Base-by-base conservation (phyloP, 495 filamentous ascomycete genomes). In the Lophiotrema nucula region DNA sequence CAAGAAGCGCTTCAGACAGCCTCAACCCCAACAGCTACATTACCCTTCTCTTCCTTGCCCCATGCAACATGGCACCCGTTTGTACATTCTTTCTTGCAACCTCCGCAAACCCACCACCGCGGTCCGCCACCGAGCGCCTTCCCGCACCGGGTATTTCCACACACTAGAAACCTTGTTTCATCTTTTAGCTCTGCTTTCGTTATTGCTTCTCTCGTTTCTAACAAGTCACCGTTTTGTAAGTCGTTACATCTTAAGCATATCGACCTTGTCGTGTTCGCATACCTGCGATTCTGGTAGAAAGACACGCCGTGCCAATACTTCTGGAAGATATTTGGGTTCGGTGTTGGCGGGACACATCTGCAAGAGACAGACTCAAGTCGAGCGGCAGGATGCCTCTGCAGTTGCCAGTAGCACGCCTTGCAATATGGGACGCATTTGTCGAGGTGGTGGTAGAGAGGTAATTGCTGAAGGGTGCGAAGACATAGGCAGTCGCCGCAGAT, bases 61-160 rank as follows among this genome's bases (percentile, higher is more conserved):
- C 62, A 65, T 26, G 56, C 19, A 21, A 18, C 26, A 57, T 65
- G 62, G 21, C 38, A 26, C 10, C 22, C 15, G 22, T 50, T 65
- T 31, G 41, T 44, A 51, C 63, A 66, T 47, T 66, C 63, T 39
- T 54, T 54, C 24, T 22, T 19, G 44, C 63, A 66, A 0, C 27
- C 16, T 22, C 15, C 37, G 43, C 58, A 62, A 12, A 66, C 58
- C 63, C 63, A 66, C 63, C 63, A 66, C 42, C 47, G 25, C 0
- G 58, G 53, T 11, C 63, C 63, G 8, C 33, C 38, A 4, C 35
- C 47, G 13, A 66, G 21, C 0, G 0, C 44, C 31, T 23, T 23
- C 41, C 25, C 39, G 41, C 61, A 65, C 16, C 41, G 24, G 4
- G 10, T 60, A 19, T 19, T 22, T 26, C 27, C 22, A 3, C 38